Evolutionary conservation across 1,284 basidiomycete species (phyloP).

Genomic region (Cutaneotrichosporon sp.): DNA sequence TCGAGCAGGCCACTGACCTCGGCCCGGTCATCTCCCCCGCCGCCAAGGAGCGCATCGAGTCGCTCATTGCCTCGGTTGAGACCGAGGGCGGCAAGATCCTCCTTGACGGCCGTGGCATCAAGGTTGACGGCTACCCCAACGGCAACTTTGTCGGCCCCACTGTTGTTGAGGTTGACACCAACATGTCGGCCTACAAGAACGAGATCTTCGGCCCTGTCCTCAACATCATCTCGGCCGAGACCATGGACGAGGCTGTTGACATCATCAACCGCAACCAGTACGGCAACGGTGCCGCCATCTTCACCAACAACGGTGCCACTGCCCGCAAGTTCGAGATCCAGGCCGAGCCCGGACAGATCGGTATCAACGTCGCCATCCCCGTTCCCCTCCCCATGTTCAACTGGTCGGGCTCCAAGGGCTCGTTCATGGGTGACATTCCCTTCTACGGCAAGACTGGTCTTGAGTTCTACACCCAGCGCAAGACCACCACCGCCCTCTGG

Average conservation of each 20-base stretch:
- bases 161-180: constrained; percentile 72
- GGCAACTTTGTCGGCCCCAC: constrained; percentile 97
- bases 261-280: constrained; percentile 86
- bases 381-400: constrained; percentile 73
- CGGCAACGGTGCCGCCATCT: constrained; percentile 89
- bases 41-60: constrained; percentile 72
- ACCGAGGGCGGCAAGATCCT: constrained; percentile 80
- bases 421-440: constrained; percentile 77
- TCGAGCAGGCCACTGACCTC: constrained; percentile 78
- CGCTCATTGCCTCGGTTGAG: constrained; percentile 72
- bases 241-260: constrained; percentile 82
- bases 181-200: constrained; percentile 87
- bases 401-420: constrained; percentile 57
- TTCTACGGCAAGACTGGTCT: constrained; percentile 70
- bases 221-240: constrained; percentile 71
- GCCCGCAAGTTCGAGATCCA: constrained; percentile 87
- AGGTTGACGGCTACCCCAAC: constrained; percentile 70
- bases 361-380: constrained; percentile 89
- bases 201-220: constrained; percentile 96
- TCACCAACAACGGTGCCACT: constrained; percentile 93
- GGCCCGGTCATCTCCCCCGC: constrained; percentile 90
- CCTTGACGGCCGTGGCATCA: constrained; percentile 73
- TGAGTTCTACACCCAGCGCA: constrained; percentile 42
- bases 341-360: constrained; percentile 87
- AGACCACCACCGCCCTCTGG: constrained; percentile 42